phyloP scores from a whole-genome alignment of 768 basidiomycete genomes.

The Crepidotus variabilis region DNA sequence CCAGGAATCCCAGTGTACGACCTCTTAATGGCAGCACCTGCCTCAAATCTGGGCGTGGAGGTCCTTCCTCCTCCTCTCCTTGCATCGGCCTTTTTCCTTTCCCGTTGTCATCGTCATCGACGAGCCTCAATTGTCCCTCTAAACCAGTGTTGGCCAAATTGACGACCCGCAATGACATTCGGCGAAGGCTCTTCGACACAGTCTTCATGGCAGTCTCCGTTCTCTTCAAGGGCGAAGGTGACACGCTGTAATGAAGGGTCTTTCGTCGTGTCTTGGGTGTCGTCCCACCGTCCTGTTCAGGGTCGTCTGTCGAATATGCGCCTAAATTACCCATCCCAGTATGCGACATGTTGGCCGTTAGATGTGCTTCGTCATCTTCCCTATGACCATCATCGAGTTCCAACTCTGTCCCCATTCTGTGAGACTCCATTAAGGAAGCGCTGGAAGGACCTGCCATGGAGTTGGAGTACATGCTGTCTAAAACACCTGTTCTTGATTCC shows the following conservation, averaged over 20 bases:
- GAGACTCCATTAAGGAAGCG: constrained; percentile 42
- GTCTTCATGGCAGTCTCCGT: constrained; percentile 57
- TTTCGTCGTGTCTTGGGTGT: constrained; percentile 36
- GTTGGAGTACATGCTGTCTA: constrained; percentile 32
- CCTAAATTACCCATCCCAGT: constrained; percentile 21
- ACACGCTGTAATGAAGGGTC: constrained; percentile 47
- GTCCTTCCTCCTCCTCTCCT: constrained; percentile 33
- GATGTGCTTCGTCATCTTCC: constrained; percentile 57
- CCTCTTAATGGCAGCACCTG: constrained; percentile 62
- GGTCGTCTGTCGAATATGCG: constrained; percentile 35
- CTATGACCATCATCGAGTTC: constrained; percentile 36
- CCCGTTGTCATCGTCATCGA: constrained; percentile 40
- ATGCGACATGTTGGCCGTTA: constrained; percentile 51
- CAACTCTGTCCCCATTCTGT: constrained; percentile 23
- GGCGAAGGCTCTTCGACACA: constrained; percentile 52
- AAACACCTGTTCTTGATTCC: constrained; percentile 23
- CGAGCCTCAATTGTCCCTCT: constrained; percentile 55
- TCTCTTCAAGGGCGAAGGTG: constrained; percentile 57
- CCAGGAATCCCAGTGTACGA: constrained; percentile 72
- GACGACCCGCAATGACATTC: constrained; percentile 78
- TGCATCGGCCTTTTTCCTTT: constrained; percentile 20
- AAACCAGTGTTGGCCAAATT: constrained; percentile 63
- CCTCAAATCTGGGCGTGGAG: constrained; percentile 37
- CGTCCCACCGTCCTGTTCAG: constrained; percentile 42
- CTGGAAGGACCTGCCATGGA: constrained; percentile 48